Evolutionary conservation across 192 early-diverging fungal species (phyloP).

Genomic region (Linnemannia zychae): DNA sequence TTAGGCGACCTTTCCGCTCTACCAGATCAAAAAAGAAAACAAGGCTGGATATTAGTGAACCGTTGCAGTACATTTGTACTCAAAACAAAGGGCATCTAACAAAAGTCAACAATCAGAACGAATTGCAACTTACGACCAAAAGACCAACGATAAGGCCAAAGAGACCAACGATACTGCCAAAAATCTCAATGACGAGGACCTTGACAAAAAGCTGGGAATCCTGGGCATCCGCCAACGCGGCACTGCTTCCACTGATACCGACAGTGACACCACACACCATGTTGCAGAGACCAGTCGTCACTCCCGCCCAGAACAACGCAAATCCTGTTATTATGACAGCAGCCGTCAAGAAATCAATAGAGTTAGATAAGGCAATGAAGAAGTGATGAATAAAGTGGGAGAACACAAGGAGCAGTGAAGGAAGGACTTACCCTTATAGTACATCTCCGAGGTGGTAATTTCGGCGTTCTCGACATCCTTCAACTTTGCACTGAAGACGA

Average conservation of each 20-base stretch:
- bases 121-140: conserved; percentile 69
- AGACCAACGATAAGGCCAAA: conserved; percentile 98
- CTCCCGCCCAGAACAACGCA: conserved; percentile 95
- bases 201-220: conserved; percentile 97
- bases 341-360: no score
- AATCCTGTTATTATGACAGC: no score
- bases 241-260: conserved; percentile 92
- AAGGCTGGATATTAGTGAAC: background rate
- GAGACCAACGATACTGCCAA: conserved; percentile 94
- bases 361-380: background rate
- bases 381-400: background rate
- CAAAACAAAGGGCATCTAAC: no score
- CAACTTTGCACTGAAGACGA: conserved; percentile 93
- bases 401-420: no score
- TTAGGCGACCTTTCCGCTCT: conserved; percentile 3
- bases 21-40: background rate
- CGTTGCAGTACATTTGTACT: background rate
- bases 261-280: conserved; percentile 94
- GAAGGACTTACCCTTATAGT: conserved; percentile 79
- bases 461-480: conserved; percentile 61
- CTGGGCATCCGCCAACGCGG: conserved; percentile 96
- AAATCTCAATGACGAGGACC: conserved; percentile 97
- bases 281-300: conserved; percentile 96
- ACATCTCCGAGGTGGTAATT: conserved; percentile 70
- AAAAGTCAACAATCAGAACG: background rate